These are phyloP conservation scores for Suillus americanus DNA, from an alignment of 768 basidiomycete genomes.

Conservation along the genomic window DNA sequence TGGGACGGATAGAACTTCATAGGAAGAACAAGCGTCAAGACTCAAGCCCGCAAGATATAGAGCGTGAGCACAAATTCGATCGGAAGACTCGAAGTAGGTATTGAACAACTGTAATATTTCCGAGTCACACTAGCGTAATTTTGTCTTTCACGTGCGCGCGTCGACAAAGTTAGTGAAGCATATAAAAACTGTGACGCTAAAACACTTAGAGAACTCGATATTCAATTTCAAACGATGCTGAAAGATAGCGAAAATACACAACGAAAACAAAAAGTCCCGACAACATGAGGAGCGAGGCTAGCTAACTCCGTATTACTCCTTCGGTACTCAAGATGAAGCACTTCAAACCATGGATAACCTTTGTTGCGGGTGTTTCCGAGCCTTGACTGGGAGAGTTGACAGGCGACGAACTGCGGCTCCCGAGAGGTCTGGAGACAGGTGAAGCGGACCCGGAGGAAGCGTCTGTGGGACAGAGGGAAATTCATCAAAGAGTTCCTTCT, in stretches of 20 bases:
- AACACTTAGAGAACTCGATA: neutral
- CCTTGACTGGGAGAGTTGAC: slow-evolving; percentile 27
- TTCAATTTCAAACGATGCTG: neutral
- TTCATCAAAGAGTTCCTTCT: slow-evolving; percentile 63
- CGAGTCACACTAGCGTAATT: neutral
- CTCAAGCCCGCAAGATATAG: too few relatives aligned
- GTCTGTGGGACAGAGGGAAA: slow-evolving; percentile 70
- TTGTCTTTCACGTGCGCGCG: neutral
- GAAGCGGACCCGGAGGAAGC: slow-evolving; percentile 34
- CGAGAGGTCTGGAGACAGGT: slow-evolving; percentile 15
- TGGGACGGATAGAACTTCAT: too few relatives aligned
- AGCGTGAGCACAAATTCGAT: too few relatives aligned
- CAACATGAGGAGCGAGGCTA: neutral
- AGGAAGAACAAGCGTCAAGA: too few relatives aligned
- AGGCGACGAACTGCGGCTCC: slow-evolving; percentile 15
- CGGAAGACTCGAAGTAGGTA: too few relatives aligned
- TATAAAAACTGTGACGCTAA: neutral
- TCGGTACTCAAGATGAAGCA: neutral
- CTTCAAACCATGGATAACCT: slow-evolving; percentile 26
- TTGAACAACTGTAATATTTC: neutral
- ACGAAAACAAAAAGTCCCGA: neutral
- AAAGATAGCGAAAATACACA: neutral
- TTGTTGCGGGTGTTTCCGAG: slow-evolving; percentile 23
- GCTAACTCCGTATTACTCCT: neutral
- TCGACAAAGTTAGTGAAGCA: neutral